phyloP scores from a whole-genome alignment of 768 basidiomycete species.

The Suillus alpinus region DNA sequence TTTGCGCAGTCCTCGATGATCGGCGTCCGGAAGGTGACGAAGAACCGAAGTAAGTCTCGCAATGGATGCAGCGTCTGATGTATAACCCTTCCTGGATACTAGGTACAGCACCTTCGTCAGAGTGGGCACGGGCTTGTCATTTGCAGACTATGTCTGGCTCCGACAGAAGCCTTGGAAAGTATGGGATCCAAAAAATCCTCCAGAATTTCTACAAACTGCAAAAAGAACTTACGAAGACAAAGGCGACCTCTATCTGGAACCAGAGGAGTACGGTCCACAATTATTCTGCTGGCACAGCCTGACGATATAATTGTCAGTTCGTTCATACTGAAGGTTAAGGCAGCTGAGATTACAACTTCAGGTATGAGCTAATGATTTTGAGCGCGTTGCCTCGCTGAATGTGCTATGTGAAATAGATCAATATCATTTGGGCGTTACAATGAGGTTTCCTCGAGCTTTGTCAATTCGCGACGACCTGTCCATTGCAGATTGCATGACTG shows the following conservation, averaged over 20 bases:
- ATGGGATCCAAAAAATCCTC: constrained; percentile 73
- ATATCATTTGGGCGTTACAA: constrained; percentile 82
- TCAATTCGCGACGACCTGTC: constrained; percentile 76
- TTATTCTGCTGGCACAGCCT: not conserved
- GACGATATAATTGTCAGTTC: constrained; percentile 51
- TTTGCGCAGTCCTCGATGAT: constrained; percentile 88
- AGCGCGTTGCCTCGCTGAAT: not conserved
- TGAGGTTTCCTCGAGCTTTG: constrained; percentile 91
- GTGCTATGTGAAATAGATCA: constrained; percentile 47
- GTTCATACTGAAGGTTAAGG: constrained; percentile 91
- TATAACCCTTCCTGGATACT: not conserved
- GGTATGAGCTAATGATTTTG: constrained; percentile 41
- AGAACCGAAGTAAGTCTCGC: constrained; percentile 54
- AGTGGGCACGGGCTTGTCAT: constrained; percentile 86
- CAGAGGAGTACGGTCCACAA: constrained; percentile 63
- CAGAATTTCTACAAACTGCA: constrained; percentile 63
- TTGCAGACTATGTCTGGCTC: constrained; percentile 85
- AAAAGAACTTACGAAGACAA: constrained; percentile 69
- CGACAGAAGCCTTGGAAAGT: constrained; percentile 77
- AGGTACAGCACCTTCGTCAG: constrained; percentile 89
- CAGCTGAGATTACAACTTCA: constrained; percentile 80
- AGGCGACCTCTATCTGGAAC: constrained; percentile 89
- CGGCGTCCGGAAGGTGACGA: constrained; percentile 51
- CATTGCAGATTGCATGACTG: constrained; percentile 70
- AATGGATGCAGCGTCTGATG: not conserved